Percentiles rank a stretch among this genome's conserved stretches.
Conservation (phyloP, 2,329 filamentous ascomycete species). For the Colletotrichum costaricense region DNA sequence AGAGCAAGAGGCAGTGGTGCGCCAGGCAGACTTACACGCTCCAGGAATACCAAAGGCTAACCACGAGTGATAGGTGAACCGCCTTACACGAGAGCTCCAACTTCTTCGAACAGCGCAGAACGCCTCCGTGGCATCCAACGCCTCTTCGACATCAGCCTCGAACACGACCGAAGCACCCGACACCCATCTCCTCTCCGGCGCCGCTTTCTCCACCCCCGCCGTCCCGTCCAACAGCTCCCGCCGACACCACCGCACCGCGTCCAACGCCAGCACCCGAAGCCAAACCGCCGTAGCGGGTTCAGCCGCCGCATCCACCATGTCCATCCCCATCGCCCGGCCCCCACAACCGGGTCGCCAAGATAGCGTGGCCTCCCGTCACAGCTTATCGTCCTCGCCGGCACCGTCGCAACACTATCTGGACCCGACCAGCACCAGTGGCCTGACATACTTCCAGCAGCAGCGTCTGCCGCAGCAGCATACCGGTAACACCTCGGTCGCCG, state of each 20-base stretch:
- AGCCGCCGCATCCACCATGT: constrained; percentile 49
- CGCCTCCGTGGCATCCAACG: constrained; percentile 73
- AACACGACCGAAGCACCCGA: constrained; percentile 61
- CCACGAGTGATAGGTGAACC: constrained; percentile 76
- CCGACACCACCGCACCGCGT: constrained; percentile 69
- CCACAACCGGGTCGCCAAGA: constrained; percentile 62
- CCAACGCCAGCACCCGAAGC: constrained; percentile 65
- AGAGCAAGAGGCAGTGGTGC: constrained; percentile 92
- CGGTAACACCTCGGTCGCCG: constrained; percentile 42
- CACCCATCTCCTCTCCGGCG: constrained; percentile 65
- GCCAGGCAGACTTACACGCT: constrained; percentile 42
- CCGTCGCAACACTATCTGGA: constrained; percentile 38
- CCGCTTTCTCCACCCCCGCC: constrained; percentile 67
- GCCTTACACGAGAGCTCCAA: constrained; percentile 88
- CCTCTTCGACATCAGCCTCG: constrained; percentile 70
- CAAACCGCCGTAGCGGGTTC: constrained; percentile 57
- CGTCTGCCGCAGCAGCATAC: constrained; percentile 42
- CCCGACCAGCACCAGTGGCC: constrained; percentile 56
- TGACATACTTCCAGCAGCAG: constrained; percentile 60
- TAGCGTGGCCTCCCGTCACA: constrained; percentile 65
- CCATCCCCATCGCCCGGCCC: constrained; percentile 58
- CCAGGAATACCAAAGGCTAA: not conserved
- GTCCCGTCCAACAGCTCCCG: constrained; percentile 63
- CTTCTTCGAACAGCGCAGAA: constrained; percentile 80
- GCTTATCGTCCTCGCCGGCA: constrained; percentile 62